Conservation (phyloP, 176 grass and related monocot genomes). For the Zea luxurians region DNA sequence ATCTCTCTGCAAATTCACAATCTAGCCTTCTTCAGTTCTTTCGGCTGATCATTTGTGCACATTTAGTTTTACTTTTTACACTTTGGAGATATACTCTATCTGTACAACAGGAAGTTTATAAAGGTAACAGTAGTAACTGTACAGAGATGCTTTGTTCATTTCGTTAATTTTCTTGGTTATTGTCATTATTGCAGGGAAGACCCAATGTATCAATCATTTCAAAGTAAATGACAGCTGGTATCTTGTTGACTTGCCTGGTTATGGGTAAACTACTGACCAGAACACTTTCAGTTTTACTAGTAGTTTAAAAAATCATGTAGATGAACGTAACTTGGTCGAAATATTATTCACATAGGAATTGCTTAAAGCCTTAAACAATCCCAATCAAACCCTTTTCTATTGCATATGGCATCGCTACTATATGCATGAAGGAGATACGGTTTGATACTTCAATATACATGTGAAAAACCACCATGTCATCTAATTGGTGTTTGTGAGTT, state of each 20-base stretch:
- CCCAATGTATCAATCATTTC: conserved; percentile 97
- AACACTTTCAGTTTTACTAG: conserved; percentile 17
- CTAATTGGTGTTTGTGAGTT: conserved; percentile 16
- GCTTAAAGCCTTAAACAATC: not conserved
- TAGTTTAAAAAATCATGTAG: not conserved
- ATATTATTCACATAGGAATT: conserved; percentile 12
- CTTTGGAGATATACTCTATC: conserved; percentile 5
- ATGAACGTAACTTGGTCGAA: not conserved
- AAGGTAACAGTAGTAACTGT: not conserved
- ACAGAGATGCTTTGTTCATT: not conserved
- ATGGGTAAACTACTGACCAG: conserved; percentile 59
- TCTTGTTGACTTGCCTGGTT: conserved; percentile 96
- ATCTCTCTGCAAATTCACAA: not conserved
- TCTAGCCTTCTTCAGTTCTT: conserved; percentile 11
- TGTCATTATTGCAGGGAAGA: conserved; percentile 71
- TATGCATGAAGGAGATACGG: conserved; percentile 19
- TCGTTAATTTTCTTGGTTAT: conserved; percentile 11
- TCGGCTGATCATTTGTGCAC: conserved; percentile 8
- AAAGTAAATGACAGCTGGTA: conserved; percentile 97
- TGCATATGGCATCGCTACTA: not conserved
- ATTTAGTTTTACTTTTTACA: conserved; percentile 17
- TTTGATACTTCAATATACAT: not conserved
- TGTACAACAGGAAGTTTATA: conserved; percentile 8
- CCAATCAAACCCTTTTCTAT: not conserved
- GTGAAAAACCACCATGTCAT: not conserved